Evolutionary conservation across 2,329 filamentous ascomycete species (phyloP).

Genomic region (Botryotinia globosa): DNA sequence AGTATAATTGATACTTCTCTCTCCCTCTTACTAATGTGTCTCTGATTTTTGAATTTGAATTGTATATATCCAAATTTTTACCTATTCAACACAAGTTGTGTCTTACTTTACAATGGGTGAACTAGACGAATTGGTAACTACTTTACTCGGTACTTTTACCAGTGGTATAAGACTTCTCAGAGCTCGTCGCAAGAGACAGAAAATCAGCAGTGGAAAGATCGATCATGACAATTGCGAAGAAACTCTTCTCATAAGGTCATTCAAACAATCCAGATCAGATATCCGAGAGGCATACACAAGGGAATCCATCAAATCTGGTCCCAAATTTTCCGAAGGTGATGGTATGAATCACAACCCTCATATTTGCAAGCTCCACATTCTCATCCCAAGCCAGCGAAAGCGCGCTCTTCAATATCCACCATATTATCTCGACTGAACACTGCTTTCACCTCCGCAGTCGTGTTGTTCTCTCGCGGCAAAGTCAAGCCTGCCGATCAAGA

Average conservation of each 20-base stretch:
- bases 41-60: not conserved
- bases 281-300: slow-evolving; percentile 46
- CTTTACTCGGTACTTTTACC: slow-evolving; percentile 49
- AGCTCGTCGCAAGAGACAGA: slow-evolving; percentile 40
- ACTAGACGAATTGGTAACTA: slow-evolving; percentile 46
- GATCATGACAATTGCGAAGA: slow-evolving; percentile 22
- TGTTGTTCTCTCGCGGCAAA: slow-evolving; percentile 39
- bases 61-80: not conserved
- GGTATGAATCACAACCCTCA: slow-evolving; percentile 40
- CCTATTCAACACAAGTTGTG: not conserved
- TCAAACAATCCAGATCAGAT: slow-evolving; percentile 34
- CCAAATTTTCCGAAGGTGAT: slow-evolving; percentile 48
- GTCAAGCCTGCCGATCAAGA: slow-evolving; percentile 45
- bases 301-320: slow-evolving; percentile 43
- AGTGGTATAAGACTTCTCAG: slow-evolving; percentile 37
- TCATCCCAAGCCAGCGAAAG: slow-evolving; percentile 29
- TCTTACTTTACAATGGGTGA: slow-evolving; percentile 39
- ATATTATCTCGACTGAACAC: slow-evolving; percentile 46
- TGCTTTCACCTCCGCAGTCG: slow-evolving; percentile 44
- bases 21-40: not conserved
- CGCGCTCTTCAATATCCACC: slow-evolving; percentile 32
- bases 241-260: slow-evolving; percentile 41
- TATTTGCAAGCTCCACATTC: not conserved
- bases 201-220: slow-evolving; percentile 5
- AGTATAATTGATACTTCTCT: not conserved